Percentiles rank a stretch among this genome's conserved stretches.
Conservation (phyloP, 2,329 filamentous ascomycete species). For the Curvularia eragrostidis region DNA sequence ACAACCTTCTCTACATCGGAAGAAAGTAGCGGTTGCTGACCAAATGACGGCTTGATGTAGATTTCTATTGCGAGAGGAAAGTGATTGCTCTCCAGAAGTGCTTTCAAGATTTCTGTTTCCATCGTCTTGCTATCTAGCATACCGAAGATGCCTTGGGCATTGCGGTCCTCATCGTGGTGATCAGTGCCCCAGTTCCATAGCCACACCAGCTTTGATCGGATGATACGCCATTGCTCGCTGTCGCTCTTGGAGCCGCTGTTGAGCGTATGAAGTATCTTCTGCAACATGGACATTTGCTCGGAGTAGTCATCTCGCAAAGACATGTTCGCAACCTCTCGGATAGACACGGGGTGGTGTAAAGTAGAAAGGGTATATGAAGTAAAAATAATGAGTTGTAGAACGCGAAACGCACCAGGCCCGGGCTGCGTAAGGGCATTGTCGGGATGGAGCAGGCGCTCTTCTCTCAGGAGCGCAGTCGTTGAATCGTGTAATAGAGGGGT, state of each 20-base stretch:
- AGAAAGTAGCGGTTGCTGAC: constrained; percentile 58
- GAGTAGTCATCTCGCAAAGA: constrained; percentile 67
- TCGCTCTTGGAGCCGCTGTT: constrained; percentile 63
- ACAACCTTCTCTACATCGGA: constrained; percentile 66
- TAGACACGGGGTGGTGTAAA: constrained; percentile 51
- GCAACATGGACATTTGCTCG: constrained; percentile 68
- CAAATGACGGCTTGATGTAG: constrained; percentile 65
- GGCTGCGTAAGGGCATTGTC: constrained; percentile 72
- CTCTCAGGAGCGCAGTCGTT: constrained; percentile 47
- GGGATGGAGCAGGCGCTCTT: constrained; percentile 60
- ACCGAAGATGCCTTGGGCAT: constrained; percentile 61
- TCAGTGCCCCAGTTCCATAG: constrained; percentile 72
- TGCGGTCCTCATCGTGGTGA: constrained; percentile 50
- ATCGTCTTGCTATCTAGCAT: constrained; percentile 66
- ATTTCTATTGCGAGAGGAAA: constrained; percentile 64
- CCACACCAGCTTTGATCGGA: constrained; percentile 73
- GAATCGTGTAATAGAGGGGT: constrained; percentile 42
- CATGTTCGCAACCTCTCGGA: constrained; percentile 62
- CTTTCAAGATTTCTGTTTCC: constrained; percentile 74
- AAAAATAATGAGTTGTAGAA: constrained; percentile 68
- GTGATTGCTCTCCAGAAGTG: constrained; percentile 68
- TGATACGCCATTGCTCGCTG: constrained; percentile 58
- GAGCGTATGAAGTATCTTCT: constrained; percentile 65
- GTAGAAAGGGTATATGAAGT: constrained; percentile 54
- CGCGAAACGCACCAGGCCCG: constrained; percentile 59